These are phyloP conservation scores for Citrus glauca DNA, from an alignment of 345 rosid species.

Conservation along the genomic window DNA sequence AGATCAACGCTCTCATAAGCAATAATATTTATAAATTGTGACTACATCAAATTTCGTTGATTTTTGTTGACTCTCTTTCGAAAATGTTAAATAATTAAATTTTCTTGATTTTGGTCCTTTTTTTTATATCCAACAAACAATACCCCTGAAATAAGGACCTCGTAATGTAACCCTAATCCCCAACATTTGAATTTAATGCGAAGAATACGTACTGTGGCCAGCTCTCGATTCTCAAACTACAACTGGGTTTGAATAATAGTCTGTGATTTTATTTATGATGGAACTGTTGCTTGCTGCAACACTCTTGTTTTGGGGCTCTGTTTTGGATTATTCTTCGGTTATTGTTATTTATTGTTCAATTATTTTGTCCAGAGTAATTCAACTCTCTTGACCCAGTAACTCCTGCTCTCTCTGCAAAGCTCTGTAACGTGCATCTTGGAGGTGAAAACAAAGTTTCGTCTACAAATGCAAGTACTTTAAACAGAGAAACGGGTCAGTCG, in stretches of 20 bases:
- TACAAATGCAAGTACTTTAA: slow-evolving; percentile 9
- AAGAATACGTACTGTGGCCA: not conserved
- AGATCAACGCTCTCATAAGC: accelerated
- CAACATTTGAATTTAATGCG: not conserved
- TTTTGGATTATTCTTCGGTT: slow-evolving; percentile 16
- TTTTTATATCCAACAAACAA: too few relatives aligned
- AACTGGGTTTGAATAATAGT: not conserved
- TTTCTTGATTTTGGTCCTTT: too few relatives aligned
- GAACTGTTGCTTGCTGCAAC: not conserved
- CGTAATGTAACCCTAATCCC: not conserved
- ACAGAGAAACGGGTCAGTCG: not conserved
- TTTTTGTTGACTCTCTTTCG: too few relatives aligned
- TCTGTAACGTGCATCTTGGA: slow-evolving; percentile 11
- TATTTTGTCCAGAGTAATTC: not conserved
- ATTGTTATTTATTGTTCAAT: slow-evolving; percentile 15
- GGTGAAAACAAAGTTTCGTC: slow-evolving; percentile 12
- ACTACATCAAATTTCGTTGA: too few relatives aligned
- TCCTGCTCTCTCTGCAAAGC: not conserved
- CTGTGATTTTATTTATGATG: not conserved
- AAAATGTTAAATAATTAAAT: too few relatives aligned
- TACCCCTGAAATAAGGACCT: too few relatives aligned
- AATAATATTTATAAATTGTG: too few relatives aligned
- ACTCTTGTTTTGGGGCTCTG: not conserved
- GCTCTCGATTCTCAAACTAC: not conserved
- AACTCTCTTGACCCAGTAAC: not conserved